These are phyloP conservation scores for Phialemoniopsis sp. DNA, from an alignment of 2,329 filamentous ascomycete genomes.

Conservation along the genomic window DNA sequence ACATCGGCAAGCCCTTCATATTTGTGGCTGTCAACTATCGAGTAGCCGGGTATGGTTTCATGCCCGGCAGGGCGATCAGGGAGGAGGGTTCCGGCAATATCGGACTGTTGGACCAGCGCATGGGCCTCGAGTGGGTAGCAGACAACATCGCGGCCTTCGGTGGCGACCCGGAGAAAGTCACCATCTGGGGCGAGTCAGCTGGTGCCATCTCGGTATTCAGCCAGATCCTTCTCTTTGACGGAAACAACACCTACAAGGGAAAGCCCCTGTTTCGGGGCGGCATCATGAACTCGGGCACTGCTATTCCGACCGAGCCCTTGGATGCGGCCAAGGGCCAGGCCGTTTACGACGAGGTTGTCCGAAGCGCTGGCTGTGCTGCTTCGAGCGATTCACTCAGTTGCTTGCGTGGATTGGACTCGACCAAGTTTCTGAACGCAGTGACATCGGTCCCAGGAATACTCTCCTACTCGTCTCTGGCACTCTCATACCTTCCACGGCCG, in stretches of 20 bases:
- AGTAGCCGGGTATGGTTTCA: conserved; percentile 58
- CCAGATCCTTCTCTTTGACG: conserved; percentile 58
- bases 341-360: conserved; percentile 47
- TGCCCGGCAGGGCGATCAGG: conserved; percentile 51
- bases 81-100: conserved; percentile 53
- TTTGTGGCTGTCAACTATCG: conserved; percentile 64
- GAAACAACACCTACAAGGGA: conserved; percentile 59
- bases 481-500: conserved; percentile 59
- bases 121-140: conserved; percentile 51
- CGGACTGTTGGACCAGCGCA: conserved; percentile 55
- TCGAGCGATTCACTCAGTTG: conserved; percentile 46
- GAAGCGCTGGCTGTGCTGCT: conserved; percentile 48
- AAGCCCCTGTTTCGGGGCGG: conserved; percentile 58
- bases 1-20: conserved; percentile 51
- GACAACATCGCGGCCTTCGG: conserved; percentile 64
- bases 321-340: conserved; percentile 52
- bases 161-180: conserved; percentile 60
- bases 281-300: conserved; percentile 59
- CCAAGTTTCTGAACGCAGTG: conserved; percentile 50
- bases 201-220: conserved; percentile 58
- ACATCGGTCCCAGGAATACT: conserved; percentile 55
- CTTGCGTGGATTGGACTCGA: conserved; percentile 41
- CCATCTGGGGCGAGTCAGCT: conserved; percentile 60
- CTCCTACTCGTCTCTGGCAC: conserved; percentile 51
- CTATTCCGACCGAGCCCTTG: conserved; percentile 45